Conservation (phyloP, 2,329 filamentous ascomycete genomes). For the Talaromyces sp. region DNA sequence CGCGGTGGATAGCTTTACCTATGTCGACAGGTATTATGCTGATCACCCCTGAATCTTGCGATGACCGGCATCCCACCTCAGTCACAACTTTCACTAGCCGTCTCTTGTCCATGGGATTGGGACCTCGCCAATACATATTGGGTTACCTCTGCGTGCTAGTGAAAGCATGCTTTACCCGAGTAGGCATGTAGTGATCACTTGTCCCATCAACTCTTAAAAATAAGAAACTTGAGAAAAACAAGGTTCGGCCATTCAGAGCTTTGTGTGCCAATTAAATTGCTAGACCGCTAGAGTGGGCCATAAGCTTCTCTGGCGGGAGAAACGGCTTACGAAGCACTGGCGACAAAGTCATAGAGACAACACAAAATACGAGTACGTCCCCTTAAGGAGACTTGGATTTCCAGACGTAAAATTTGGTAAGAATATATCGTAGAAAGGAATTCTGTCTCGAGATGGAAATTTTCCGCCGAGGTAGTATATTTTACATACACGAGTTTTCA, state of each 20-base stretch:
- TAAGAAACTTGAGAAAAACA: background rate
- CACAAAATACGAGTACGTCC: too few species aligned
- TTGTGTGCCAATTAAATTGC: background rate
- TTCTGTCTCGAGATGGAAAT: background rate
- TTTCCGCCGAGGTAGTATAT: background rate
- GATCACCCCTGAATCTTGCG: background rate
- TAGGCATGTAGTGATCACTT: background rate
- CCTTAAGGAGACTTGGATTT: too few species aligned
- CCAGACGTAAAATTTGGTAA: background rate
- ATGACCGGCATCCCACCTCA: background rate
- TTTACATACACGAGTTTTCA: background rate
- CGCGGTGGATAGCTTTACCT: background rate
- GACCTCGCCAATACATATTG: conserved; percentile 5
- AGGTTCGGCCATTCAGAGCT: background rate
- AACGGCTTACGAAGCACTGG: background rate
- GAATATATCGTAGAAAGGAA: background rate
- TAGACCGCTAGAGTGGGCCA: background rate
- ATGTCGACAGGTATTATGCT: background rate
- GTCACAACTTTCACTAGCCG: background rate
- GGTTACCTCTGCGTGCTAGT: background rate
- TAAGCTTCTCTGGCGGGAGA: background rate
- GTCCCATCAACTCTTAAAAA: background rate
- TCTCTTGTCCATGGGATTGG: conserved; percentile 6
- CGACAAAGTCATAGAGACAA: background rate
- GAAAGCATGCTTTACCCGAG: background rate